Percentiles rank a stretch among this genome's conserved stretches.
Conservation (phyloP, 345 rosid species). For the Erucastrum elatum region DNA sequence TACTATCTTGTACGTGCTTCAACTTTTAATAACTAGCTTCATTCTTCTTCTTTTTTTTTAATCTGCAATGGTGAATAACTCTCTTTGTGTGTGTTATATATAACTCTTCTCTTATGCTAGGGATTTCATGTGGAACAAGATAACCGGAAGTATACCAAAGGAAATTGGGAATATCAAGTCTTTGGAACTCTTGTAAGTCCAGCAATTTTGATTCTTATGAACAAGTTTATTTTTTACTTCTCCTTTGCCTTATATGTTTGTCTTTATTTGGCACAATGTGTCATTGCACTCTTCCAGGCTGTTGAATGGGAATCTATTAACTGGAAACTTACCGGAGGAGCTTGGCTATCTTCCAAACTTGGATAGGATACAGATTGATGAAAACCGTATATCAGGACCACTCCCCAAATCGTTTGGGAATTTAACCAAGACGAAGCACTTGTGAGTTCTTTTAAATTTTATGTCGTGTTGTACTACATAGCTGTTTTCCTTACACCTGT, state of each 20-base stretch:
- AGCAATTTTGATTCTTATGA: conserved; percentile 12
- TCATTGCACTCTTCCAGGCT: conserved; percentile 57
- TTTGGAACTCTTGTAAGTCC: conserved; percentile 79
- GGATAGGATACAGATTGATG: conserved; percentile 94
- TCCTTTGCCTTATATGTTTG: too few relatives aligned
- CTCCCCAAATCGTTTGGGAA: conserved; percentile 78
- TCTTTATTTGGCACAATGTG: conserved; percentile 12
- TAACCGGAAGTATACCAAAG: conserved; percentile 81
- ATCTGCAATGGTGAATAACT: neutral
- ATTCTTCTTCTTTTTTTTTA: neutral
- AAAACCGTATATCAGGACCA: conserved; percentile 81
- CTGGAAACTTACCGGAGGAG: conserved; percentile 81
- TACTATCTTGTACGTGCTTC: conserved; percentile 57
- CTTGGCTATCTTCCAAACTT: conserved; percentile 82
- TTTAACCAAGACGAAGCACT: conserved; percentile 82
- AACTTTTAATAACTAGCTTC: neutral
- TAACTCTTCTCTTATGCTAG: conserved; percentile 42
- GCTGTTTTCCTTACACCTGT: neutral
- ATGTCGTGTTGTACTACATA: neutral
- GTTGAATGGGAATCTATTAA: conserved; percentile 79
- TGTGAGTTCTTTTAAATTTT: conserved; percentile 57
- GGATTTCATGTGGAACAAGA: conserved; percentile 95
- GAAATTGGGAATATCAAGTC: conserved; percentile 83
- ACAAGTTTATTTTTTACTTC: too few relatives aligned
- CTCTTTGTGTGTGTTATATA: conserved; percentile 16